Evolutionary conservation across 768 basidiomycete genomes (phyloP).

Genomic region (Tulasnella sp.): DNA sequence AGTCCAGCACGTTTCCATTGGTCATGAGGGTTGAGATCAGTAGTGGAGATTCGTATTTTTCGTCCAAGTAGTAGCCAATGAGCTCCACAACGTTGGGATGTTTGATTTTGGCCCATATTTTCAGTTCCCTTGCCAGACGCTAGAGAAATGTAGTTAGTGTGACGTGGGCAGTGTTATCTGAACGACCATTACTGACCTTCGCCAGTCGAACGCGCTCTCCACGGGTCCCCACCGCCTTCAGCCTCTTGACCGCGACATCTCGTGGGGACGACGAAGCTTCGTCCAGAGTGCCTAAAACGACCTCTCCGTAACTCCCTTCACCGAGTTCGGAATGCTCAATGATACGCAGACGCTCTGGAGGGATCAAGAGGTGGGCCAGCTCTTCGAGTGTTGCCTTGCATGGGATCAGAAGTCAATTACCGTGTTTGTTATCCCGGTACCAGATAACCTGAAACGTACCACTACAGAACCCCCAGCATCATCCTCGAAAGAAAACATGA

Average conservation of each 20-base stretch:
- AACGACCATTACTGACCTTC: background rate
- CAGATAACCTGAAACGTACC: background rate
- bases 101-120: background rate
- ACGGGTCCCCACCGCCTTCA: background rate
- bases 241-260: background rate
- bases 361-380: background rate
- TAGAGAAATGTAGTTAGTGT: background rate
- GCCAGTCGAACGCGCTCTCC: background rate
- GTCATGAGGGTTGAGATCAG: background rate
- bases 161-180: background rate
- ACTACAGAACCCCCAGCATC: background rate
- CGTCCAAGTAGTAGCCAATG: background rate
- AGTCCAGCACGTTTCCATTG: background rate
- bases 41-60: background rate
- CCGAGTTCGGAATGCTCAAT: background rate
- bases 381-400: background rate
- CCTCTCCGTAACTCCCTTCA: background rate
- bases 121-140: background rate
- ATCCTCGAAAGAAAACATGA: background rate
- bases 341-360: background rate
- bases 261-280: background rate
- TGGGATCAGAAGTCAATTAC: background rate
- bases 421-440: too few species aligned
- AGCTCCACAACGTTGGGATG: background rate
- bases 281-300: background rate